Evolutionary conservation across 2,329 filamentous ascomycete species (phyloP), one percentile per base, ranked within the genome.

Genomic region (Akanthomyces dipterigenus): DNA sequence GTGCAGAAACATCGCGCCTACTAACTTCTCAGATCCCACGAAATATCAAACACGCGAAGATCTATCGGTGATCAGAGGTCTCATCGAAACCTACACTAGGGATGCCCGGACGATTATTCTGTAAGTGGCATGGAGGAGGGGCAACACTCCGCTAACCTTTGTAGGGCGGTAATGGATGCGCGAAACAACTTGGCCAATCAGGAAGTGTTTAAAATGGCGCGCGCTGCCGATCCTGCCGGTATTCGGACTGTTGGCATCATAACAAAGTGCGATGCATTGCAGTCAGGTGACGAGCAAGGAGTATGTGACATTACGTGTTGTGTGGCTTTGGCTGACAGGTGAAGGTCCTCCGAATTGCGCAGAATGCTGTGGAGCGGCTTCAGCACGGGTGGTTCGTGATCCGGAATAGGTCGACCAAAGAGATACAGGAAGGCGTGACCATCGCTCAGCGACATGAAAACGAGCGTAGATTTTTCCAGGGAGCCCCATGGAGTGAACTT

Each of bases 161-260:
- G 34, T 9, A 55, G 38, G 36, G 53, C 53, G 36, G 53, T 55
- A 3, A 55, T 55, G 38, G 53, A 55, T 20, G 53, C 53, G 26
- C 53, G 38, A n/a, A 55, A 55, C 53, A 55, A 55, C n/a, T 34
- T 55, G 38, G 53, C 53, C 38, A 55, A 55, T 20, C 38, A 55
- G 18, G 53, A 55, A 45, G 53, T 55, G 38, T 55, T 55, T 20
- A 55, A 55, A 34, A 55, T 55, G 36, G 53, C 53, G 24, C 38
- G 53, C 26, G 53, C 53, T 14, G 53, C 53, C 7, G 38, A 55
- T 45, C 53, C 53, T 55, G 38, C 38, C 8, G 53, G 53, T 45
- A 43, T 28, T 20, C 53, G 53, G 14, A 55, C 38, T 18, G 53
- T 55, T 18, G 38, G 53, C 12, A 55, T 55, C 16, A 43, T 55